Evolutionary conservation across 2,329 filamentous ascomycete genomes (phyloP), one percentile per base, ranked within the genome.

Genomic region (Xylariales sp.): DNA sequence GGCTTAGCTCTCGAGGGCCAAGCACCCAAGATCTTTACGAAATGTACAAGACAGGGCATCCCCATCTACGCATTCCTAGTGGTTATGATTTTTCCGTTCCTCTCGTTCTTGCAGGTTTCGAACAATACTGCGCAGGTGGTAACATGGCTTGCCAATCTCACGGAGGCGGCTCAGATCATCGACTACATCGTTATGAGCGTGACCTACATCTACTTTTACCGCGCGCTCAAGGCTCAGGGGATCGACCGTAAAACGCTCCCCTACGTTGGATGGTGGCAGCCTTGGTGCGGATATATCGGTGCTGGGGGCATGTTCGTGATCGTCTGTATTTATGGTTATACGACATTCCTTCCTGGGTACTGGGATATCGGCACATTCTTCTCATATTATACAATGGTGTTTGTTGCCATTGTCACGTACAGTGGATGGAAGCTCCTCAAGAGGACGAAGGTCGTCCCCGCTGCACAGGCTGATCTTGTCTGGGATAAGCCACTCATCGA

Each of bases 201-300:
- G 43, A 83, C 84, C 0, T 91, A 86, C 60, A 65, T 90, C 43
- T 76, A 76, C 43, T 93, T 88, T 60, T 71, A 83, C 58, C 79
- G 80, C 37, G 86, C 86, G 0, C 71, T 85, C 38, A 66, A 74
- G 19, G 82, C 73, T 0, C 86, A 91, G 55, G 84, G 84, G 1
- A 69, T 90, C 21, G 73, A 79, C 48, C 75, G 84, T 5, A 70
- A 80, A 27, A 72, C 70, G 0, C 64, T 91, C 14, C 84, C 85
- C 0, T 89, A 88, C 65, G 80, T 75, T 48, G 79, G 80, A 1
- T 73, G 71, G 48, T 71, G 77, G 33, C 85, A 88, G 65, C 87
- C 87, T 3, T 89, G 80, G 64, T 71, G 71, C 44, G 75, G 70
- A 31, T 72, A 67, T 45, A 60, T 74, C 34, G 68, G 64, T 1